Evolutionary conservation across 495 filamentous ascomycete genomes (phyloP), one percentile per base, ranked within the genome.

Genomic region (Penicillium pulvis): DNA sequence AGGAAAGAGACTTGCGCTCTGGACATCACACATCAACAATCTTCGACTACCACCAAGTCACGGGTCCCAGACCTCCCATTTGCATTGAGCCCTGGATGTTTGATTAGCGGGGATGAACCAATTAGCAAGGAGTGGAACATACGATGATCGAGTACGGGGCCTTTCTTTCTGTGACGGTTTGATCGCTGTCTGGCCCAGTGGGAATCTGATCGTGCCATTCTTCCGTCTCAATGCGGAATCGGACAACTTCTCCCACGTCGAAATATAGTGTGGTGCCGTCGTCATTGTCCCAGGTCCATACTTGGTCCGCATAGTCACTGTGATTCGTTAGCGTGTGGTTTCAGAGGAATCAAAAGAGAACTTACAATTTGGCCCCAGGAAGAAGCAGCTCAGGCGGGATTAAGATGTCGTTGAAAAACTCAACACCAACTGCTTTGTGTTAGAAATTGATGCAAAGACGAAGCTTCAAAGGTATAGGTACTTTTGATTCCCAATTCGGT

Each of bases 351-450:
- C 20, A 41, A 41, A 30, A 50, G 39, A 26, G 45, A 19, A 74
- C 89, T 73, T 73, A 93, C 89, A 92, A 97, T 65, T 80, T 78
- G 14, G 85, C 82, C n/a, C 81, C 83, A 19, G 89, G 83, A 35
- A 90, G 85, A 0, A 98, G 81, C 54, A 88, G 80, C 12, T 82
- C 72, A 3, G 80, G 80, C 0, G 92, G 90, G 3, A 97, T 84
- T 52, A 87, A 84, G 41, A 98, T 92, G 56, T 97, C 92, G 61
- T 90, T 87, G 66, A 96, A 97, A 68, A 98, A 98, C 51, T 92
- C 89, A 0, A 90, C 85, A 16, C 83, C 83, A 45, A 98, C 91
- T 91, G 53, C 11, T 10, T 31, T 12, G n/a, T 1, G 50, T 66
- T 33, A 64, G 58, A 45, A 49, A 1, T 31, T 33, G 10, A 28